Evolutionary conservation across 106 monocot species (phyloP), one percentile per base, ranked within the genome.

Genomic region (Platanthera zijinensis): DNA sequence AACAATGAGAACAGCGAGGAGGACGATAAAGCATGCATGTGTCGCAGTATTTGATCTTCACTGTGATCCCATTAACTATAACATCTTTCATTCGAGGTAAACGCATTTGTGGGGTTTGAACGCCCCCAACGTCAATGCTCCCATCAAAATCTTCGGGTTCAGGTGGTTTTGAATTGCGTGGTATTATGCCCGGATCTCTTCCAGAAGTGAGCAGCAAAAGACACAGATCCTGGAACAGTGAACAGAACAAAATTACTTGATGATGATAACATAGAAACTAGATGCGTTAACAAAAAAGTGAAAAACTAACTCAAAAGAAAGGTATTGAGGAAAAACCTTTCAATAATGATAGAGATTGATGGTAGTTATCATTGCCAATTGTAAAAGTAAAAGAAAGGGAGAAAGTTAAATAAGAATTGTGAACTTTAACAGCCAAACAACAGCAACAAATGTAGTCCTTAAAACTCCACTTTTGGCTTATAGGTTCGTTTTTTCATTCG

Each of bases 1-100:
- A 92, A 78, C 95, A 96, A 66, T 96, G 96, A 0, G 96, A 96
- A 69, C 96, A 96, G 5, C 96, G 87, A 80, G 96, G 96, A 76
- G 96, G 96, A 2, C 96, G 87, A 82, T 96, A 96, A 48, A 96
- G 83, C 96, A 93, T 96, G 81, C 96, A 96, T 2, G 95, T 96
- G 51, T 96, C 95, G 63, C 95, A 96, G 69, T 96, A 96, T 45
- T 96, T 96, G 28, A 93, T 76, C 79, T 89, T 93, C 62, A 96
- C 90, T 48, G 78, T 89, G 74, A 91, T 85, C 17, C 93, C 93
- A 89, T 96, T 96, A 4, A 96, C 93, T 50, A 67, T 51, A 8
- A 93, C 89, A 78, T 96, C 96, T 74, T 89, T 96, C 21, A 83
- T 79, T 28, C 93, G 92, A 77, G 96, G 96, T 75, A 96, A 78